A percentile compares a stretch with the other conserved stretches of the same genome.
Conservation (phyloP, 306 rosid genomes). For the Castanea mollissima region DNA sequence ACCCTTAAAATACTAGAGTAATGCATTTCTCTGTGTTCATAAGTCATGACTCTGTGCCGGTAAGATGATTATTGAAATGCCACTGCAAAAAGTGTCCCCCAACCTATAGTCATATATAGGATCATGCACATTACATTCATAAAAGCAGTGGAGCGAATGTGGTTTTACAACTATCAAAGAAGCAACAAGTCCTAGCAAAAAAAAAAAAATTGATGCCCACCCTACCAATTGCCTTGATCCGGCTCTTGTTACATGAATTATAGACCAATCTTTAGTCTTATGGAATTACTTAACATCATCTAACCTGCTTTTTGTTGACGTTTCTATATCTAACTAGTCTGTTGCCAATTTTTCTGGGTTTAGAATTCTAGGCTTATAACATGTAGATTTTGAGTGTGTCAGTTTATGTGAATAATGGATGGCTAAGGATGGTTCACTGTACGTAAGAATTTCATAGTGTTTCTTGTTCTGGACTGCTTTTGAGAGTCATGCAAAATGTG, state of each 20-base stretch:
- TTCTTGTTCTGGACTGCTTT: too few relatives aligned
- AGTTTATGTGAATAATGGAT: neutral
- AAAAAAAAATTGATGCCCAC: neutral
- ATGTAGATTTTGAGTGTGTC: neutral
- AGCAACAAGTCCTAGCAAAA: too few relatives aligned
- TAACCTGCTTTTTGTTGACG: neutral
- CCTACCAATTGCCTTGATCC: neutral
- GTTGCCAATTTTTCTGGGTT: neutral
- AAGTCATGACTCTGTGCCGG: too few relatives aligned
- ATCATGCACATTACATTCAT: too few relatives aligned
- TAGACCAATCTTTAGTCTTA: neutral
- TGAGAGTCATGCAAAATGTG: neutral
- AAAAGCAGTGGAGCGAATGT: too few relatives aligned
- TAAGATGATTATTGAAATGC: too few relatives aligned
- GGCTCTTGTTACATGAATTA: neutral
- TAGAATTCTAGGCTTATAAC: neutral
- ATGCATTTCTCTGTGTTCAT: too few relatives aligned
- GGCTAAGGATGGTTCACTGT: neutral
- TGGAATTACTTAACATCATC: neutral
- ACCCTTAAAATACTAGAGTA: too few relatives aligned
- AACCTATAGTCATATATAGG: too few relatives aligned
- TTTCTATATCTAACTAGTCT: neutral
- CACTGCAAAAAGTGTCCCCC: too few relatives aligned
- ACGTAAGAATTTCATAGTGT: too few relatives aligned
- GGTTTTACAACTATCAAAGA: too few relatives aligned